These are phyloP conservation scores for Drosera capensis DNA, from an alignment of 148 eudicot species.

Conservation along the genomic window DNA sequence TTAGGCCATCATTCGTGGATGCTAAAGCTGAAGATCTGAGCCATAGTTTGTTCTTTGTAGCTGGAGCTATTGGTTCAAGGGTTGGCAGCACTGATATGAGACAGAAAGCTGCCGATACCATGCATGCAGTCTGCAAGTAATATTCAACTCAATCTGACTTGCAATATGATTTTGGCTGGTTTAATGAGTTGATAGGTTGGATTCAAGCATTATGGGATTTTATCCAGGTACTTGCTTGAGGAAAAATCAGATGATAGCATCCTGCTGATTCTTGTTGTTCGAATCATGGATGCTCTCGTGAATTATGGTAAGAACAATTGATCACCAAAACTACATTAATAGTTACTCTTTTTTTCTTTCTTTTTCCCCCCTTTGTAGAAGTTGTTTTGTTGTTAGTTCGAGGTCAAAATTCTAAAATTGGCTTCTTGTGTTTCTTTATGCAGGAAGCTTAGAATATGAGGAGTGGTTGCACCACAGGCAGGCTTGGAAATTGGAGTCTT, in stretches of 20 bases:
- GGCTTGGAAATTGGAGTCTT: slow-evolving; percentile 92
- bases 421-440: slow-evolving; percentile 8
- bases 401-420: not conserved
- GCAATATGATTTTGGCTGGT: not conserved
- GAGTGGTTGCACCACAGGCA: slow-evolving; percentile 97
- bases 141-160: slow-evolving; percentile 3
- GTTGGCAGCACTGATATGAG: slow-evolving; percentile 77
- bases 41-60: slow-evolving; percentile 43
- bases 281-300: slow-evolving; percentile 75
- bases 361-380: too few relatives aligned
- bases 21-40: slow-evolving; percentile 38
- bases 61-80: slow-evolving; percentile 74
- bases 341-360: too few relatives aligned
- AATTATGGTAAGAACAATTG: slow-evolving; percentile 49
- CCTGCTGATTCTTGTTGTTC: slow-evolving; percentile 69
- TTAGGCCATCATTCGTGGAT: slow-evolving; percentile 44
- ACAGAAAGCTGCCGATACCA: slow-evolving; percentile 67
- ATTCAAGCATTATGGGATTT: slow-evolving; percentile 7
- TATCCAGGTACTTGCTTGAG: slow-evolving; percentile 67
- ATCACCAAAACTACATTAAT: not conserved
- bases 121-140: slow-evolving; percentile 84
- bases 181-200: slow-evolving; percentile 12
- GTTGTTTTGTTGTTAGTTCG: too few relatives aligned
- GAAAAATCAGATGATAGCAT: slow-evolving; percentile 95
- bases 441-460: slow-evolving; percentile 88